Conservation (phyloP, 2,329 filamentous ascomycete genomes). For the Furcasterigmium sp. region DNA sequence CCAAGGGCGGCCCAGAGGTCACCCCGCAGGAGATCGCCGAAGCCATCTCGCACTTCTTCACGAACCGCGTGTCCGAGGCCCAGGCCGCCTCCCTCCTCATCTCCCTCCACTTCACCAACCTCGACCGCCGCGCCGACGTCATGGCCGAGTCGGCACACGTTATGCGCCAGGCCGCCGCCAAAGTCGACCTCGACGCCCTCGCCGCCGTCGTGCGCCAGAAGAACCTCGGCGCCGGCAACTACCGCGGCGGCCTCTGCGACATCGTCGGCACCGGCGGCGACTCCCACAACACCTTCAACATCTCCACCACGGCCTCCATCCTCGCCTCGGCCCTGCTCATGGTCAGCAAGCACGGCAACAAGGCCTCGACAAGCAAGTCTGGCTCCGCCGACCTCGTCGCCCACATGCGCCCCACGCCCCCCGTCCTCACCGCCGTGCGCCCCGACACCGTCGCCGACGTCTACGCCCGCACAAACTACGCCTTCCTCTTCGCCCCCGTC, state of each 20-base stretch:
- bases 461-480: constrained; percentile 81
- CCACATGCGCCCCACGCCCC: constrained; percentile 65
- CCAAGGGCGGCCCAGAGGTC: constrained; percentile 41
- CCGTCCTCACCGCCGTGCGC: constrained; percentile 68
- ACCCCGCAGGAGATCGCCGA: constrained; percentile 78
- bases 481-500: constrained; percentile 90
- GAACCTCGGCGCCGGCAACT: constrained; percentile 63
- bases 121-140: constrained; percentile 80
- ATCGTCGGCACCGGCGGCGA: constrained; percentile 98
- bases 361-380: constrained; percentile 89
- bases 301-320: constrained; percentile 92
- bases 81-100: constrained; percentile 86
- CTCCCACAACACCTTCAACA: constrained; percentile 96
- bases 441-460: constrained; percentile 66
- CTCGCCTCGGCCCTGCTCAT: constrained; percentile 80
- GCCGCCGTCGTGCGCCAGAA: constrained; percentile 53
- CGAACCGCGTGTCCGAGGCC: constrained; percentile 79
- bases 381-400: constrained; percentile 89
- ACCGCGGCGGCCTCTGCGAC: constrained; percentile 82
- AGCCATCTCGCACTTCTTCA: constrained; percentile 90
- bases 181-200: constrained; percentile 62
- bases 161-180: constrained; percentile 77
- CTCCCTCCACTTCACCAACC: constrained; percentile 83
- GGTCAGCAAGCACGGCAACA: constrained; percentile 93
- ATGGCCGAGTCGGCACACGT: constrained; percentile 76